Evolutionary conservation across 129 eudicot genomes (phyloP).

Genomic region (Flaveria bidentis): DNA sequence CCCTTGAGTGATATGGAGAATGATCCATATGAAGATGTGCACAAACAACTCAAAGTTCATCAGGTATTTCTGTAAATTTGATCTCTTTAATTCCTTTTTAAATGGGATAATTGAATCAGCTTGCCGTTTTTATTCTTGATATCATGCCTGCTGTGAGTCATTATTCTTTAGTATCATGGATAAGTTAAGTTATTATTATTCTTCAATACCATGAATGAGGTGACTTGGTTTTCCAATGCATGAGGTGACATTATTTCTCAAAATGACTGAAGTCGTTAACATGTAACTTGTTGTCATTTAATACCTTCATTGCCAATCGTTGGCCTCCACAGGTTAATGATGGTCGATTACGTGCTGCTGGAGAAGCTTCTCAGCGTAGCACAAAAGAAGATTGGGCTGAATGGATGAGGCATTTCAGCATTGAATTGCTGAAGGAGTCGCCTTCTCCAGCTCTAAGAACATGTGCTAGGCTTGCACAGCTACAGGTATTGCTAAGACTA

Average conservation of each 20-base stretch:
- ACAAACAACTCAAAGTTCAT: slow-evolving; percentile 57
- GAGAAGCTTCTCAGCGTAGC: slow-evolving; percentile 98
- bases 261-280: slow-evolving; percentile 11
- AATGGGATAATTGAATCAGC: not conserved
- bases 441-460: slow-evolving; percentile 95
- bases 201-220: slow-evolving; percentile 12
- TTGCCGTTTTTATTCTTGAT: not conserved
- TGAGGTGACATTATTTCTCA: slow-evolving; percentile 17
- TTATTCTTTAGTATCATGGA: not conserved
- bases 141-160: slow-evolving; percentile 11
- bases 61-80: slow-evolving; percentile 48
- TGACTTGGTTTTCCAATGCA: slow-evolving; percentile 9
- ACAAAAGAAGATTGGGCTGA: slow-evolving; percentile 99
- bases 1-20: slow-evolving; percentile 86
- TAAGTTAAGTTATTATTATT: not conserved
- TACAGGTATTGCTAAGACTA: slow-evolving; percentile 54
- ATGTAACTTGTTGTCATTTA: slow-evolving; percentile 10
- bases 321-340: slow-evolving; percentile 65
- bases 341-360: slow-evolving; percentile 84
- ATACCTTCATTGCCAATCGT: slow-evolving; percentile 10
- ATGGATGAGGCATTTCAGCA: slow-evolving; percentile 99
- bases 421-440: slow-evolving; percentile 89
- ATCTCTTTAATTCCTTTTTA: not conserved
- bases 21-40: slow-evolving; percentile 60
- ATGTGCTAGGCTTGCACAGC: slow-evolving; percentile 97